Base-by-base conservation (phyloP, 139 green algal species). In the Coccomyxa sp. region DNA sequence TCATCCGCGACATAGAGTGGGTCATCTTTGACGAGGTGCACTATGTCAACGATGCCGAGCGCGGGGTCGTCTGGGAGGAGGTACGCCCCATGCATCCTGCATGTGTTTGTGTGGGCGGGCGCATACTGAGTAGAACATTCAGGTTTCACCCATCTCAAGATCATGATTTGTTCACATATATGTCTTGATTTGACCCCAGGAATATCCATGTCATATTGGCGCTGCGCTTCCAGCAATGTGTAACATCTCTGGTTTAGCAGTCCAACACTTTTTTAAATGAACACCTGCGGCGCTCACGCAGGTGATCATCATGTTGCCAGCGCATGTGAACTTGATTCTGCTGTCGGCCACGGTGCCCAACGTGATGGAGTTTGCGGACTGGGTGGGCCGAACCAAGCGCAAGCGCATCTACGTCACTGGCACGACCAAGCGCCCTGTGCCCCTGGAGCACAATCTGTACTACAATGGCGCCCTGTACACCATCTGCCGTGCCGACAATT, bases 291-390 rank as follows among this genome's bases (percentile, higher is more conserved):
- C 38, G 38, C 38, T 51, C 38, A 7, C 21, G 84, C 92, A 98
- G 90, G 93, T 98, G 16, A 99, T 99, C 92, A 99, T 99, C 90
- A 98, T 99, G 97, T 92, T 99, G 63, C 97, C 97, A 0, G 89
- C 92, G 12, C 95, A 98, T 87, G 89, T 98, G 71, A 95, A 92
- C 68, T 89, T 99, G 38, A 90, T 99, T 25, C 86, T 99, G 83
- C 92, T 99, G 4, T 97, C 92, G 16, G 97, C 97, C 71, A 99
- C 97, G 12, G 95, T 99, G 58, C 97, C 97, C 71, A 99, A 99
- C 84, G 94, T 98, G 10, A 92, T 95, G 85, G 97, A 99, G 88
- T 99, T 99, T 92, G 97, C 97, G 0, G 93, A 96, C 85, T 99
- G 97, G 97, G 94, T 99, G 82, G 97, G 97, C 1, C 89, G 96